Base-by-base conservation (phyloP, 2,329 filamentous ascomycete species). In the Tothia fuscella region DNA sequence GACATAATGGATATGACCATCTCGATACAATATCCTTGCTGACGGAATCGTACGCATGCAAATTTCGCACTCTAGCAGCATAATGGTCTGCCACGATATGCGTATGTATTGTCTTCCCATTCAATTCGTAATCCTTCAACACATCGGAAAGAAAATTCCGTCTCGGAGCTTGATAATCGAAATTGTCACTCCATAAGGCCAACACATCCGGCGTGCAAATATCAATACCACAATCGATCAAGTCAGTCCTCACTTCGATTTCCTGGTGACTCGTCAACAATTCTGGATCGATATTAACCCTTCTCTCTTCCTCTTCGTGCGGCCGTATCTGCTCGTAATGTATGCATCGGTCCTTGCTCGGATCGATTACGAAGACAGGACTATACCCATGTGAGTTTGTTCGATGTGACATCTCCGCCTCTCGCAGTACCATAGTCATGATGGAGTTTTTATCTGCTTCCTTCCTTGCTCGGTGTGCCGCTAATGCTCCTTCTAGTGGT, bases 131-230 rank as follows among this genome's bases (percentile, higher is more conserved):
- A 58, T 98, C 91, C 64, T 95, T 95, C 41, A 98, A 66, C 1
- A 96, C 87, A 45, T 88, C 88, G 56, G 88, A 84, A 26, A 98
- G 64, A 53, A 94, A 95, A 53, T 93, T 86, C 53, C 80, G 81
- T 42, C 88, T 76, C 1, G 89, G 86, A 6, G 87, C 72, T 58
- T 95, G 87, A 59, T 94, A 96, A 59, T 98, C 89, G 53, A 96
- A 98, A 56, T 88, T 94, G 62, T 98, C 91, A 6, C 87, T 91
- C 85, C 91, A 98, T 44, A 96, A 66, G 6, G 88, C 88, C 32
- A 96, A 72, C 6, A 95, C 88, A 56, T 96, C 91, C 0, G 89
- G 88, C 1, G 91, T 96, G 62, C 89, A 96, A 49, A 98, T 96
- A 57, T 98, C 91, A 54, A 98, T 91, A 40, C 85, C 83, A 51